phyloP scores from a whole-genome alignment of 306 rosid genomes.

The Hippophae tibetana region DNA sequence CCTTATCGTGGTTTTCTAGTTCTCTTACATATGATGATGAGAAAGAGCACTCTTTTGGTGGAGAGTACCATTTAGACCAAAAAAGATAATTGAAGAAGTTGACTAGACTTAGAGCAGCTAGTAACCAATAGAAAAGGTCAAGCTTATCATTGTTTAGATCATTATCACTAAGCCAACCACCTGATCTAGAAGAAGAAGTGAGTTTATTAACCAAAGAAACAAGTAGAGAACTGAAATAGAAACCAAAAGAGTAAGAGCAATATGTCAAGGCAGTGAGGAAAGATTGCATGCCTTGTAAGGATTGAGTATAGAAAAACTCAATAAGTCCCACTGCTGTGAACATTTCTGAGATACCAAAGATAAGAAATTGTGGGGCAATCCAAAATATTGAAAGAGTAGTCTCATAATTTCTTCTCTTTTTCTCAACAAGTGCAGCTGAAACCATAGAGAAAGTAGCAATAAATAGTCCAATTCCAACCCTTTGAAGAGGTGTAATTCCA shows the following conservation, averaged over 20 bases:
- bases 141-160: slow-evolving; percentile 45
- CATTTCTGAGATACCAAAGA: slow-evolving; percentile 51
- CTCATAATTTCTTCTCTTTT: slow-evolving; percentile 25
- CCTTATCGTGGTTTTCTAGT: no score
- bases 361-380: slow-evolving; percentile 51
- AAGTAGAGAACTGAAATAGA: slow-evolving; percentile 49
- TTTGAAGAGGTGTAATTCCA: slow-evolving; percentile 46
- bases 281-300: slow-evolving; percentile 51
- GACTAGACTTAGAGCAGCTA: slow-evolving; percentile 44
- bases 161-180: slow-evolving; percentile 49
- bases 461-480: slow-evolving; percentile 51
- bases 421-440: slow-evolving; percentile 46
- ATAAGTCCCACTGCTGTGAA: slow-evolving; percentile 53
- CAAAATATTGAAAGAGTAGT: slow-evolving; percentile 38
- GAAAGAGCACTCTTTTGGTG: no score
- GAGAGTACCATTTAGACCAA: slow-evolving; percentile 12
- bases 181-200: slow-evolving; percentile 16
- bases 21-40: no score
- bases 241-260: slow-evolving; percentile 57
- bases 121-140: slow-evolving; percentile 53
- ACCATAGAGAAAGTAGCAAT: slow-evolving; percentile 52
- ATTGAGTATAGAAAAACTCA: slow-evolving; percentile 53
- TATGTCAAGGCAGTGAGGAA: slow-evolving; percentile 55
- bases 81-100: slow-evolving; percentile 38
- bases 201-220: slow-evolving; percentile 44